Percentiles rank a stretch among this genome's conserved stretches.
Evolutionary conservation across 768 basidiomycete genomes (phyloP).

Genomic region (Hypholoma fasciculare): DNA sequence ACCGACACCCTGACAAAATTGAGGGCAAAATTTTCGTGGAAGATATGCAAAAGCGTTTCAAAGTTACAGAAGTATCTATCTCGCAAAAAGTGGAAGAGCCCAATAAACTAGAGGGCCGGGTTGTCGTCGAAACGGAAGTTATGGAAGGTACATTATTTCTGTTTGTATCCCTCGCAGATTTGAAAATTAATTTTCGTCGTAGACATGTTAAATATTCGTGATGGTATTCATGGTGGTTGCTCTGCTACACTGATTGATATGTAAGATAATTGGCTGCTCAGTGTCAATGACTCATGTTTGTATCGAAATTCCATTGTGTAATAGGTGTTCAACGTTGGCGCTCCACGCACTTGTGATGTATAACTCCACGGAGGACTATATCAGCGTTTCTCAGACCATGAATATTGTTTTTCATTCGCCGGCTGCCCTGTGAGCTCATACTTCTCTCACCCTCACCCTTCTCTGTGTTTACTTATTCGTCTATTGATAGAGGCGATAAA

Average conservation of each 20-base stretch:
- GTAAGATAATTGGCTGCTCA: conserved; percentile 27
- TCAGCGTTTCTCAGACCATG: conserved; percentile 50
- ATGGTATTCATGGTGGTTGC: conserved; percentile 57
- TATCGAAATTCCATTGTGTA: neutral
- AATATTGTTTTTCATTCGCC: conserved; percentile 49
- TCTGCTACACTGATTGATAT: conserved; percentile 53
- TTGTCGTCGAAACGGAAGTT: conserved; percentile 39
- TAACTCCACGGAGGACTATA: conserved; percentile 20
- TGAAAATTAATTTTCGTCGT: neutral
- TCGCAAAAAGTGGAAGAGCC: conserved; percentile 44
- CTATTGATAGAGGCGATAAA: conserved; percentile 41
- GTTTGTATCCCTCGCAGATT: neutral
- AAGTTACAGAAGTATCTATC: conserved; percentile 42
- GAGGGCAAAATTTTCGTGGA: conserved; percentile 16
- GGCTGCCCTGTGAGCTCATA: conserved; percentile 8
- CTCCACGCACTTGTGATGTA: conserved; percentile 33
- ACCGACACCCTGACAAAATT: neutral
- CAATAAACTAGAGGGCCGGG: conserved; percentile 40
- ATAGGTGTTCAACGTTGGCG: conserved; percentile 54
- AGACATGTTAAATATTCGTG: conserved; percentile 57
- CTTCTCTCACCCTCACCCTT: neutral
- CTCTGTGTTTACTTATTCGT: too few relatives aligned
- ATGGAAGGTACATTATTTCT: conserved; percentile 31
- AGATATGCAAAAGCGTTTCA: conserved; percentile 21
- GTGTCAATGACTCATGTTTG: neutral